Evolutionary conservation across 1,139 yeast genomes (phyloP).

Genomic region (Candida anutae): DNA sequence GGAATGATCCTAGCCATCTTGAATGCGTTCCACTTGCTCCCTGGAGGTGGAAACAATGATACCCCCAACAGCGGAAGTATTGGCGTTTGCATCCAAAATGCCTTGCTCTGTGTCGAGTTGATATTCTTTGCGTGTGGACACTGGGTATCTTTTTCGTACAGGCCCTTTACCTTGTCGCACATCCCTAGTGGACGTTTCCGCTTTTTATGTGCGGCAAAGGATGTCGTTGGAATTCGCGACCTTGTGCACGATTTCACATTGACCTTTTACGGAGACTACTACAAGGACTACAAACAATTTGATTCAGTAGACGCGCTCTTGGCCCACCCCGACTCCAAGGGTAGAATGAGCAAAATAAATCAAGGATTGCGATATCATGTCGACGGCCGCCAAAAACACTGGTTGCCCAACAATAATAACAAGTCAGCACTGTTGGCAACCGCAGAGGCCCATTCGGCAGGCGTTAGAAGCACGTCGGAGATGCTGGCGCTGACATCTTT

Average conservation of each 20-base stretch:
- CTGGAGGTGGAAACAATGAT: slow-evolving; percentile 7
- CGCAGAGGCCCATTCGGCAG: slow-evolving; percentile 4
- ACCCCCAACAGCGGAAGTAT: slow-evolving; percentile 21
- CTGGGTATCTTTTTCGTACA: slow-evolving; percentile 75
- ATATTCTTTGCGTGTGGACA: slow-evolving; percentile 83
- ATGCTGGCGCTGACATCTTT: slow-evolving; percentile 10
- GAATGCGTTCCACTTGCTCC: slow-evolving; percentile 46
- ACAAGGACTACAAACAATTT: slow-evolving; percentile 70
- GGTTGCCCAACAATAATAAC: slow-evolving; percentile 48
- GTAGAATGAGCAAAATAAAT: slow-evolving; percentile 65
- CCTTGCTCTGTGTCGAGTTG: slow-evolving; percentile 75
- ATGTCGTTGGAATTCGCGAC: slow-evolving; percentile 71
- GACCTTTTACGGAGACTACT: slow-evolving; percentile 62
- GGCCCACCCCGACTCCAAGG: slow-evolving; percentile 60
- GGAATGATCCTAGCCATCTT: slow-evolving; percentile 64
- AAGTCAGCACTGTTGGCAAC: background rate
- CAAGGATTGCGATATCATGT: slow-evolving; percentile 78
- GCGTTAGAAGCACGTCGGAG: slow-evolving; percentile 21
- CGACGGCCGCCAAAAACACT: slow-evolving; percentile 75
- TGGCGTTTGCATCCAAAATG: slow-evolving; percentile 65
- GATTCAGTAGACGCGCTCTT: slow-evolving; percentile 70
- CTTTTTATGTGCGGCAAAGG: slow-evolving; percentile 58
- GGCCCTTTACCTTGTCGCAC: slow-evolving; percentile 54
- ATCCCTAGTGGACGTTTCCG: slow-evolving; percentile 65
- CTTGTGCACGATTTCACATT: slow-evolving; percentile 65